Conservation (phyloP, 768 basidiomycete species). For the Asterophora parasitica region DNA sequence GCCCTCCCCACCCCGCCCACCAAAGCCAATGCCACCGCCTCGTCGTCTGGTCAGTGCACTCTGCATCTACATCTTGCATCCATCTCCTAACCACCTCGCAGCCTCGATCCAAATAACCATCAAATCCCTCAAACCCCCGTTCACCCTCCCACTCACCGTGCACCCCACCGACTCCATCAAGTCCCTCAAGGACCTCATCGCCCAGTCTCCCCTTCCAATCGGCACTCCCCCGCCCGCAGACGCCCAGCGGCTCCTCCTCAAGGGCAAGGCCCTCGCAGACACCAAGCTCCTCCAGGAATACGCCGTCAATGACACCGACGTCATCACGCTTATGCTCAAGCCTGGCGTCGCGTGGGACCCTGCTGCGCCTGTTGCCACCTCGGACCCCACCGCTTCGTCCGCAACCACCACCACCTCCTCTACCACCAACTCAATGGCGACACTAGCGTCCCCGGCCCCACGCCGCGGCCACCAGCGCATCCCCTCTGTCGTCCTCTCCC, state of each 20-base stretch:
- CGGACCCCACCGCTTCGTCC: constrained; percentile 19
- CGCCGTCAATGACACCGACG: constrained; percentile 72
- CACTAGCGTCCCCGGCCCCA: constrained; percentile 25
- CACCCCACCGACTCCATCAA: constrained; percentile 81
- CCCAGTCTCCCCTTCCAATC: constrained; percentile 49
- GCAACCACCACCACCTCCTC: constrained; percentile 18
- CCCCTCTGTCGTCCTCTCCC: constrained; percentile 75
- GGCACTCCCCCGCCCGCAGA: constrained; percentile 69
- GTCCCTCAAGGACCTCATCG: constrained; percentile 80
- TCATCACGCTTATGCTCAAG: constrained; percentile 84
- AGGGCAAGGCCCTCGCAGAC: constrained; percentile 92
- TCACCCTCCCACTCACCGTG: constrained; percentile 66
- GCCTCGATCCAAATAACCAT: constrained; percentile 67
- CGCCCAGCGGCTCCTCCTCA: constrained; percentile 81
- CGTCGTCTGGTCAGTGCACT: constrained; percentile 27
- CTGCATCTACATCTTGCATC: constrained; percentile 3
- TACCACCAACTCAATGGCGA: too few species aligned
- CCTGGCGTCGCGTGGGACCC: constrained; percentile 67
- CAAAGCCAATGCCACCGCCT: constrained; percentile 27
- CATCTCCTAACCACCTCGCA: constrained; percentile 14
- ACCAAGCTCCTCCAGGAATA: constrained; percentile 89
- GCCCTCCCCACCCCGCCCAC: constrained; percentile 39
- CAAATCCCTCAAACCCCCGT: constrained; percentile 89
- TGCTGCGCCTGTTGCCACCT: constrained; percentile 29
- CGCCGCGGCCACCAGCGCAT: constrained; percentile 56